These are phyloP conservation scores for Cytidiella melzeri DNA, from an alignment of 768 basidiomycete species.

Conservation along the genomic window DNA sequence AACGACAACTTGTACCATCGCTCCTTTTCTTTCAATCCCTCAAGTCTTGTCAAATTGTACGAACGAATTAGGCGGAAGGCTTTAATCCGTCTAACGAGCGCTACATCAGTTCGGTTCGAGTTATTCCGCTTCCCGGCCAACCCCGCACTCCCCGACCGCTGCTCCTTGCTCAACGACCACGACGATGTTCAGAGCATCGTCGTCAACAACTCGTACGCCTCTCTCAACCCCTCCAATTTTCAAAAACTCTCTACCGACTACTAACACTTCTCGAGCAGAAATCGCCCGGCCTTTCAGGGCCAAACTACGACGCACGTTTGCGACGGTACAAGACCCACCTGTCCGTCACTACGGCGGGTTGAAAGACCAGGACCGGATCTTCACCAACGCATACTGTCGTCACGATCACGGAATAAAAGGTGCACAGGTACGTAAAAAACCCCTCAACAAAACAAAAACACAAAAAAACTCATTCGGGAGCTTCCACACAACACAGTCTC, in stretches of 20 bases:
- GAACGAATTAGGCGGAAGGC: too few relatives aligned
- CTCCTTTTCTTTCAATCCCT: too few relatives aligned
- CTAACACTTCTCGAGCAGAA: constrained; percentile 9
- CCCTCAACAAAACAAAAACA: not conserved
- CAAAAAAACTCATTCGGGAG: not conserved
- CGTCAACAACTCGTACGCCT: constrained; percentile 21
- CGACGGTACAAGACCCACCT: constrained; percentile 79
- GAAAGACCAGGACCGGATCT: constrained; percentile 91
- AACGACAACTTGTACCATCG: too few relatives aligned
- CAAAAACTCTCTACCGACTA: not conserved
- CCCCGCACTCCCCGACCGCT: not conserved
- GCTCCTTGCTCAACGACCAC: constrained; percentile 18
- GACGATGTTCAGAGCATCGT: constrained; percentile 27
- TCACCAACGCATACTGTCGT: constrained; percentile 82
- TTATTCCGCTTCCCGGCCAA: not conserved
- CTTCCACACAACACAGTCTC: constrained; percentile 41
- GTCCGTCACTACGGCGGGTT: constrained; percentile 89
- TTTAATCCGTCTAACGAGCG: too few relatives aligned
- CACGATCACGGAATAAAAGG: constrained; percentile 95
- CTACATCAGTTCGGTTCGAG: not conserved
- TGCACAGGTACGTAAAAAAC: constrained; percentile 53
- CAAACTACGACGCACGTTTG: constrained; percentile 37
- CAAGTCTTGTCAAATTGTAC: too few relatives aligned
- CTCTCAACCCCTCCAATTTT: not conserved
- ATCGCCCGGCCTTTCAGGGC: constrained; percentile 25